Evolutionary conservation across 2,329 filamentous ascomycete species (phyloP).

Genomic region (Penicillium sp.): DNA sequence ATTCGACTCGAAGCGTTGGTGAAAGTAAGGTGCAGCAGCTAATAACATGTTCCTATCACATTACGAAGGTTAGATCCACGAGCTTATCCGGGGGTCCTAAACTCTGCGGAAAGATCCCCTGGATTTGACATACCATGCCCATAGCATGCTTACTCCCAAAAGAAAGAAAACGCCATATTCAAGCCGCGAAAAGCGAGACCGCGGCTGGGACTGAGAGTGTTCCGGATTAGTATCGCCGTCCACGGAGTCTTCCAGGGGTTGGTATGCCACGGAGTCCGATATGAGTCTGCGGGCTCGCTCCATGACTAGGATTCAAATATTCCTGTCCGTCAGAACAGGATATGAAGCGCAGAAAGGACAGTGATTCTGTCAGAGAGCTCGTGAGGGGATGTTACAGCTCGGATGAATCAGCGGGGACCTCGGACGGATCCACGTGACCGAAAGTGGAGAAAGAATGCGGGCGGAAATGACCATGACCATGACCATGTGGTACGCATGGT

Average conservation of each 20-base stretch:
- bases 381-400: slow-evolving; percentile 2
- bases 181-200: slow-evolving; percentile 69
- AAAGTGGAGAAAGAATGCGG: slow-evolving; percentile 6
- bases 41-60: slow-evolving; percentile 86
- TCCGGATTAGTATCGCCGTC: slow-evolving; percentile 33
- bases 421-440: slow-evolving; percentile 8
- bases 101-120: not conserved
- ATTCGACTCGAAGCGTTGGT: slow-evolving; percentile 71
- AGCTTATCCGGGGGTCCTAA: not conserved
- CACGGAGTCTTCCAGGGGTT: slow-evolving; percentile 30
- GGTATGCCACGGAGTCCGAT: slow-evolving; percentile 30
- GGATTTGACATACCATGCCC: slow-evolving; percentile 74
- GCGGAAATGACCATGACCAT: not conserved
- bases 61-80: not conserved
- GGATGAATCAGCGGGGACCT: slow-evolving; percentile 14
- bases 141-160: slow-evolving; percentile 90
- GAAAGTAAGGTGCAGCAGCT: slow-evolving; percentile 90
- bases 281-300: slow-evolving; percentile 26
- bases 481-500: not conserved
- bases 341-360: not conserved
- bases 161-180: slow-evolving; percentile 85
- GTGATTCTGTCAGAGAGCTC: not conserved
- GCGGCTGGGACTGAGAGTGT: slow-evolving; percentile 8
- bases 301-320: not conserved
- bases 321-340: not conserved